phyloP scores from a whole-genome alignment of 495 filamentous ascomycete genomes.

The Aspergillus mulundensis region DNA sequence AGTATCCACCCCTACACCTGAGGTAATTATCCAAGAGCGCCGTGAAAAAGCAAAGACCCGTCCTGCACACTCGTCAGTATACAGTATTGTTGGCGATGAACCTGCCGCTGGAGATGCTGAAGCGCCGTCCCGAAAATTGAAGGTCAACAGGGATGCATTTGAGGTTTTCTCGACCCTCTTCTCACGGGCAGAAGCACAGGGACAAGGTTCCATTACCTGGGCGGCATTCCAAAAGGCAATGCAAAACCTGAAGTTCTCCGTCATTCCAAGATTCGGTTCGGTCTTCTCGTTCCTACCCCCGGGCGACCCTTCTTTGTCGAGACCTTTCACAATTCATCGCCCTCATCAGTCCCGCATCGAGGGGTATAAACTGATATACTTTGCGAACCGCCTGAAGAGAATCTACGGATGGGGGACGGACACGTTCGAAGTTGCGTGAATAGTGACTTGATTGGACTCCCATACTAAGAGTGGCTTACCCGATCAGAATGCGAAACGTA shows the following conservation, averaged over 20 bases:
- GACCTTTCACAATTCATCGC: conserved; percentile 8
- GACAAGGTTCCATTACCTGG: conserved; percentile 27
- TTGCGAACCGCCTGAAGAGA: conserved; percentile 11
- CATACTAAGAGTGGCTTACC: too few relatives aligned
- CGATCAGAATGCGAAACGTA: too few relatives aligned
- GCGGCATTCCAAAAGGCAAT: conserved; percentile 31
- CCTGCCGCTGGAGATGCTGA: not conserved
- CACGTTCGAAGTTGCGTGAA: not conserved
- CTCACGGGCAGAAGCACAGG: conserved; percentile 16
- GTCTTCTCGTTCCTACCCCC: too few relatives aligned
- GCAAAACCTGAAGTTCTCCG: conserved; percentile 21
- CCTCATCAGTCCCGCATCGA: conserved; percentile 12
- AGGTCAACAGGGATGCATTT: conserved; percentile 22
- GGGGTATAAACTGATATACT: conserved; percentile 9
- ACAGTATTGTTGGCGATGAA: conserved; percentile 17
- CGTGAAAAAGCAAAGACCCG: conserved; percentile 36
- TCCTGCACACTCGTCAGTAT: conserved; percentile 24
- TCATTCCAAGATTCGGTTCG: conserved; percentile 9
- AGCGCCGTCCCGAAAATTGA: conserved; percentile 10
- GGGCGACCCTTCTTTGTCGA: not conserved
- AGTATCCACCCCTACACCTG: not conserved
- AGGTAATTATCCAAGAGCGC: conserved; percentile 16
- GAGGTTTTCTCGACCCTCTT: conserved; percentile 30
- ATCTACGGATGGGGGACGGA: conserved; percentile 15
- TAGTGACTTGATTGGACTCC: too few relatives aligned